Base-by-base conservation (phyloP, 2,329 filamentous ascomycete species). In the Biscogniauxia marginata region DNA sequence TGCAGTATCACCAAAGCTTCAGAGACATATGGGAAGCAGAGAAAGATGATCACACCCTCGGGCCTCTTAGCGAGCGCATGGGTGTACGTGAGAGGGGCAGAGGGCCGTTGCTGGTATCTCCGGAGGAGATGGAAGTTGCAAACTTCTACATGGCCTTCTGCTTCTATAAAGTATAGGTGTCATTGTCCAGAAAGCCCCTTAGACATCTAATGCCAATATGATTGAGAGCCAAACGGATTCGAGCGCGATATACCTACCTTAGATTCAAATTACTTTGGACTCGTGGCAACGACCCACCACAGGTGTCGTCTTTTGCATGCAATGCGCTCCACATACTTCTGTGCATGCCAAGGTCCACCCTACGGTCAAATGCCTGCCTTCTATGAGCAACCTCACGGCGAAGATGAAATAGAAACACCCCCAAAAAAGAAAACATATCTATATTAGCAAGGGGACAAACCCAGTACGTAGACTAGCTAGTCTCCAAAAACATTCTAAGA, bases 131-230 rank as follows among this genome's bases (percentile, higher is more conserved):
- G 83, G 93, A 98, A 73, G 95, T 95, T 46, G 91, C 89, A 9
- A 86, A 84, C 66, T 96, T 98, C 70, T 98, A 98, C 70, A 84
- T 96, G 66, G 93, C 90, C 1, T 98, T 98, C 69, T 96, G 92
- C 76, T 98, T 98, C 74, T 96, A 97, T 75, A 96, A 97, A 79
- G 91, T 96, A 47, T 95, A 79, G 58, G 21, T 51, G 24, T 19
- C 24, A 43, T 25, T 25, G 9, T 16, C 13, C 13, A n/a, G 4
- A 39, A 39, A 39, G n/a, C 6, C 13, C 16, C 3, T 9, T 16
- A 39, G n/a, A 8, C n/a, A 39, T 11, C n/a, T 16, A 11, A 5
- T 39, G 9, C 13, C n/a, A 16, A 39, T 39, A 39, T 39, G 30
- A 16, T n/a, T n/a, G 30, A 39, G 30, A 16, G 30, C 9, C n/a